A percentile compares a stretch with the other conserved stretches of the same genome.
phyloP scores from a whole-genome alignment of 306 rosid species.

The Lotus japonicus region DNA sequence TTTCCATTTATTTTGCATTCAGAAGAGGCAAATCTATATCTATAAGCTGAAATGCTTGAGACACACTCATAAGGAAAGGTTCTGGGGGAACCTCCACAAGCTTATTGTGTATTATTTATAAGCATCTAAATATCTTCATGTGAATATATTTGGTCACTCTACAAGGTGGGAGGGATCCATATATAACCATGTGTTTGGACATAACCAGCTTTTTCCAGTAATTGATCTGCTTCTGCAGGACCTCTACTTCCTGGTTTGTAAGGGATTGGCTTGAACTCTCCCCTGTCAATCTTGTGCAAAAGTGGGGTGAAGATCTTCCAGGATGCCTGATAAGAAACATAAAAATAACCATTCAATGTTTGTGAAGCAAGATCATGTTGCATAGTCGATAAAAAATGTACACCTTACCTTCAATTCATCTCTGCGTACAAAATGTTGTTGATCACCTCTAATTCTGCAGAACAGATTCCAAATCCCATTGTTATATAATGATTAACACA shows the following conservation, averaged over 20 bases:
- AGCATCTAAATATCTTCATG: too few relatives aligned
- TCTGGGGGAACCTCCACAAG: too few relatives aligned
- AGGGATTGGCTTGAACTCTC: constrained; percentile 60
- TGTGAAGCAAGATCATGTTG: not conserved
- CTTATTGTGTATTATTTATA: too few relatives aligned
- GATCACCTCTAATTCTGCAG: constrained; percentile 88
- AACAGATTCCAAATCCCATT: constrained; percentile 11
- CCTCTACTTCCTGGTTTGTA: constrained; percentile 86
- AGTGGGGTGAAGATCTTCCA: constrained; percentile 98
- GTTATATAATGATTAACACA: not conserved
- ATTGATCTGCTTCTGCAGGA: constrained; percentile 75
- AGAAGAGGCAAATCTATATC: too few relatives aligned
- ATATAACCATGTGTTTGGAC: constrained; percentile 85
- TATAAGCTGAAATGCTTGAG: too few relatives aligned
- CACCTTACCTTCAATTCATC: constrained; percentile 86
- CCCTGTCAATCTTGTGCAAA: constrained; percentile 74
- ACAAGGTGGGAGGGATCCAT: constrained; percentile 95
- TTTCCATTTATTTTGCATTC: too few relatives aligned
- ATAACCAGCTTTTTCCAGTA: constrained; percentile 76
- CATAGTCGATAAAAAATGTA: not conserved
- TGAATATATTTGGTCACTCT: constrained; percentile 6
- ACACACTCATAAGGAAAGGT: too few relatives aligned
- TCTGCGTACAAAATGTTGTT: constrained; percentile 92
- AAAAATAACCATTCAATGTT: constrained; percentile 3
- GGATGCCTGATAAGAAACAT: constrained; percentile 60